Evolutionary conservation across 2,329 filamentous ascomycete species (phyloP).

Genomic region (Bipolaris gigantea): DNA sequence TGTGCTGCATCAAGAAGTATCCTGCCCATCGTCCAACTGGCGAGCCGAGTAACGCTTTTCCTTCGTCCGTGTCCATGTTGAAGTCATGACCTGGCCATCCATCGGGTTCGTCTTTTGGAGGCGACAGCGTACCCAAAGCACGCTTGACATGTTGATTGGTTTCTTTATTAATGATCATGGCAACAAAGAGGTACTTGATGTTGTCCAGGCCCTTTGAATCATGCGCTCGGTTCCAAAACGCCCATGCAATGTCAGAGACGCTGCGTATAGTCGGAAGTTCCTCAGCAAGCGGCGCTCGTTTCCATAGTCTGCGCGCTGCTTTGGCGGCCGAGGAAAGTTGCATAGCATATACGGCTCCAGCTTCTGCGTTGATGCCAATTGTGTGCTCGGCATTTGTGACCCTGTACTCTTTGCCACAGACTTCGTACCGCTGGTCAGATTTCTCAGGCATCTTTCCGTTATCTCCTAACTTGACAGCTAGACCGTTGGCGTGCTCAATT

Average conservation of each 20-base stretch:
- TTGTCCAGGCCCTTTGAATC: slow-evolving; percentile 6
- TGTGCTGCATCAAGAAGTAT: slow-evolving; percentile 21
- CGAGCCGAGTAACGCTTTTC: slow-evolving; percentile 19
- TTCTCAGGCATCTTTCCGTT: background rate
- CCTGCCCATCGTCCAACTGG: slow-evolving; percentile 20
- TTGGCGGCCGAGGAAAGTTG: slow-evolving; percentile 4
- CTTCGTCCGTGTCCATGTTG: slow-evolving; percentile 17
- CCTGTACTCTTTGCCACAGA: slow-evolving; percentile 16
- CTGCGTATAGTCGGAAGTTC: slow-evolving; percentile 23
- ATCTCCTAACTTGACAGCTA: slow-evolving; percentile 6
- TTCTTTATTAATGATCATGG: slow-evolving; percentile 16
- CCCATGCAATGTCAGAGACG: slow-evolving; percentile 27
- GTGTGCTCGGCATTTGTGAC: slow-evolving; percentile 15
- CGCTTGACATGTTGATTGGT: slow-evolving; percentile 17
- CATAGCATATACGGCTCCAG: slow-evolving; percentile 15
- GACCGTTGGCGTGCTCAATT: slow-evolving; percentile 16
- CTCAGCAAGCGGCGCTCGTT: slow-evolving; percentile 1
- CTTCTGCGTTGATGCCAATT: slow-evolving; percentile 14
- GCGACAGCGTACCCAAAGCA: slow-evolving; percentile 6
- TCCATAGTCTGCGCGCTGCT: slow-evolving; percentile 14
- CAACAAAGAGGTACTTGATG: slow-evolving; percentile 23
- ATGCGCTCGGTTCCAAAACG: slow-evolving; percentile 19
- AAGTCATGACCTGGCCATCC: slow-evolving; percentile 25
- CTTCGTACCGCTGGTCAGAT: slow-evolving; percentile 18
- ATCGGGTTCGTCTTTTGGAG: slow-evolving; percentile 5